Evolutionary conservation across 1,139 yeast species (phyloP).

Genomic region (Kurtzmaniella quercitrusa): DNA sequence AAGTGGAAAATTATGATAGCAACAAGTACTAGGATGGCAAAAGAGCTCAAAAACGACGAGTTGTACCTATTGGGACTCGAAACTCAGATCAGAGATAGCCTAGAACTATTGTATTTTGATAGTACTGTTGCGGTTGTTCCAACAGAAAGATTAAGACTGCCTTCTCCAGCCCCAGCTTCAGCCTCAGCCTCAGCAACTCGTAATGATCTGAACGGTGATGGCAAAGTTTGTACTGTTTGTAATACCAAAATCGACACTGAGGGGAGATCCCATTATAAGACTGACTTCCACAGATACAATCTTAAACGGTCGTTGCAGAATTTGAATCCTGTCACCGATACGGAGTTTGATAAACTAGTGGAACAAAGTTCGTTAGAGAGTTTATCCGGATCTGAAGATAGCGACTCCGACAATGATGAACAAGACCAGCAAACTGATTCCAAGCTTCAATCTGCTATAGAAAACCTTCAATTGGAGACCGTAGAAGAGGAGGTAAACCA

Average conservation of each 20-base stretch:
- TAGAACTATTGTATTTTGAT: slow-evolving; percentile 58
- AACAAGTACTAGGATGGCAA: not conserved
- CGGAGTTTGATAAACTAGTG: slow-evolving; percentile 54
- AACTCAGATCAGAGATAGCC: slow-evolving; percentile 35
- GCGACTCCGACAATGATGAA: slow-evolving; percentile 18
- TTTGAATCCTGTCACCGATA: slow-evolving; percentile 47
- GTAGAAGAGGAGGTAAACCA: slow-evolving; percentile 20
- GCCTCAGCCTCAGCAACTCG: slow-evolving; percentile 1
- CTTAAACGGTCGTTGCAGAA: slow-evolving; percentile 49
- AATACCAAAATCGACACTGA: slow-evolving; percentile 17
- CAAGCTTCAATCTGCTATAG: slow-evolving; percentile 31
- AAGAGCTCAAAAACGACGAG: slow-evolving; percentile 21
- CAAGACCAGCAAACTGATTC: slow-evolving; percentile 8
- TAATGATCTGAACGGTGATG: slow-evolving; percentile 2
- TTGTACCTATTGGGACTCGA: slow-evolving; percentile 53
- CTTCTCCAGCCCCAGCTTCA: not conserved
- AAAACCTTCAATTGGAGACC: slow-evolving; percentile 19
- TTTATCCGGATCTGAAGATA: slow-evolving; percentile 53
- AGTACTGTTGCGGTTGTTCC: slow-evolving; percentile 28
- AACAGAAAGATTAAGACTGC: slow-evolving; percentile 6
- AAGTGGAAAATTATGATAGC: not conserved
- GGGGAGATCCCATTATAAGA: slow-evolving; percentile 49
- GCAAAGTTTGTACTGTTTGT: slow-evolving; percentile 13
- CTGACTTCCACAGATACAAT: slow-evolving; percentile 61
- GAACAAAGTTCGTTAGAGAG: slow-evolving; percentile 52